Evolutionary conservation across 148 eudicot genomes (phyloP).

Genomic region (Rhododendron molle): DNA sequence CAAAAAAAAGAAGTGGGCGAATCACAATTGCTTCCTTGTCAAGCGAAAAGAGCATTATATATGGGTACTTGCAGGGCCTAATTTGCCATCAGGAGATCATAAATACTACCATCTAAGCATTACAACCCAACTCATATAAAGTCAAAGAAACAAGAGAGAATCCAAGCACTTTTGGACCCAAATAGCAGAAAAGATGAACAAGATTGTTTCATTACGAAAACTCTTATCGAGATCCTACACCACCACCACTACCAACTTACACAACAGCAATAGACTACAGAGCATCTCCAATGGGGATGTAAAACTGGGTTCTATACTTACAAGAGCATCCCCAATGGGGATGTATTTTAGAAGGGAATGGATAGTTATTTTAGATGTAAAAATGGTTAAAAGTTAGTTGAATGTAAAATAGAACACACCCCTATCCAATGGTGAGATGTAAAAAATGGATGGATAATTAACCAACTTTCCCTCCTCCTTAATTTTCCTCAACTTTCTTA

Average conservation of each 20-base stretch:
- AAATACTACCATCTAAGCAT: neutral
- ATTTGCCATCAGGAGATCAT: neutral
- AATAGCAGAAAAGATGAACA: neutral
- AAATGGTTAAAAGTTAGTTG: too few species aligned
- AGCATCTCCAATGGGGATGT: too few species aligned
- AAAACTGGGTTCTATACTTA: too few species aligned
- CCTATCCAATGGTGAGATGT: too few species aligned
- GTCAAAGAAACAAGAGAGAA: neutral
- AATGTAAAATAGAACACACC: too few species aligned
- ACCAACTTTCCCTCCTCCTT: too few species aligned
- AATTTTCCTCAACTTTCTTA: too few species aligned
- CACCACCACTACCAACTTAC: neutral
- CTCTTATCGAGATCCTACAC: neutral
- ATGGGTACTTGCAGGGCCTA: neutral
- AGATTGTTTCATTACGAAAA: neutral
- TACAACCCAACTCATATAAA: neutral
- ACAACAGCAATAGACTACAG: neutral
- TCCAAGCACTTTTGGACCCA: neutral
- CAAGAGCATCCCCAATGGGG: too few species aligned
- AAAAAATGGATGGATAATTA: too few species aligned
- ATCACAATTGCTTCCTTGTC: neutral
- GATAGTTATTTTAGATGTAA: too few species aligned
- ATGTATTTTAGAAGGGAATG: too few species aligned
- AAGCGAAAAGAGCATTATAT: neutral
- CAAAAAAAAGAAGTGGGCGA: neutral